A percentile compares a stretch with the other conserved stretches of the same genome.
Evolutionary conservation across 1,284 basidiomycete species (phyloP).

Genomic region (Apiotrichum mycotoxinovorans): DNA sequence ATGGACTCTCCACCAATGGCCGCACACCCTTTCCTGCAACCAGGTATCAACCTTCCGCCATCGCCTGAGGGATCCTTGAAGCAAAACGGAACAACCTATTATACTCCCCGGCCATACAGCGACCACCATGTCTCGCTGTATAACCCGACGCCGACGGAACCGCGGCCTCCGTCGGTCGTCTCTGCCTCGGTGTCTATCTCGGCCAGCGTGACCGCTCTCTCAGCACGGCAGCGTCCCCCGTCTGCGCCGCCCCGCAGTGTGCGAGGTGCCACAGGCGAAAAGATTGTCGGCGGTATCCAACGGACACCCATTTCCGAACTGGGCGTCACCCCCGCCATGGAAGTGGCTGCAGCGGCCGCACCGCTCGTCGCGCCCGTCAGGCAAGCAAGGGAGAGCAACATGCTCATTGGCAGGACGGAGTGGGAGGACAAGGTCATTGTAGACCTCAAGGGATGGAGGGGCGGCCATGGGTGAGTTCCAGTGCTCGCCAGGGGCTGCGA

Average conservation of each 20-base stretch:
- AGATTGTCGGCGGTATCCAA: neutral
- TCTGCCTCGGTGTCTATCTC: neutral
- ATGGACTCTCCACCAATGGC: too few relatives aligned
- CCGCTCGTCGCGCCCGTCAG: neutral
- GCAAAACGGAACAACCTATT: too few relatives aligned
- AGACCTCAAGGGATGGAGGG: constrained; percentile 40
- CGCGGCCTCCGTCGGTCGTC: neutral
- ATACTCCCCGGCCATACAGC: too few relatives aligned
- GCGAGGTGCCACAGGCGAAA: neutral
- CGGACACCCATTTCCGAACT: neutral
- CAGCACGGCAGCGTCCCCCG: neutral
- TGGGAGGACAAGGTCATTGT: constrained; percentile 34
- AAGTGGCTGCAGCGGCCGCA: neutral
- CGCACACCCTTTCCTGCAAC: too few relatives aligned
- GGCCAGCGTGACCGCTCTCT: neutral
- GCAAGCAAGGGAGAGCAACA: neutral
- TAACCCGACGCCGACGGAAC: neutral
- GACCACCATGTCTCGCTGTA: too few relatives aligned
- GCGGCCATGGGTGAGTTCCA: constrained; percentile 42
- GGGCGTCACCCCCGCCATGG: neutral
- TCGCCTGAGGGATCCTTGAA: too few relatives aligned
- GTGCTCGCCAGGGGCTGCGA: too few relatives aligned
- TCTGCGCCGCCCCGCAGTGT: constrained; percentile 5
- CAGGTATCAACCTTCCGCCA: too few relatives aligned
- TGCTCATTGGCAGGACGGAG: neutral